Evolutionary conservation across 2,329 filamentous ascomycete species (phyloP).

Genomic region (Fusarium nematophilum): DNA sequence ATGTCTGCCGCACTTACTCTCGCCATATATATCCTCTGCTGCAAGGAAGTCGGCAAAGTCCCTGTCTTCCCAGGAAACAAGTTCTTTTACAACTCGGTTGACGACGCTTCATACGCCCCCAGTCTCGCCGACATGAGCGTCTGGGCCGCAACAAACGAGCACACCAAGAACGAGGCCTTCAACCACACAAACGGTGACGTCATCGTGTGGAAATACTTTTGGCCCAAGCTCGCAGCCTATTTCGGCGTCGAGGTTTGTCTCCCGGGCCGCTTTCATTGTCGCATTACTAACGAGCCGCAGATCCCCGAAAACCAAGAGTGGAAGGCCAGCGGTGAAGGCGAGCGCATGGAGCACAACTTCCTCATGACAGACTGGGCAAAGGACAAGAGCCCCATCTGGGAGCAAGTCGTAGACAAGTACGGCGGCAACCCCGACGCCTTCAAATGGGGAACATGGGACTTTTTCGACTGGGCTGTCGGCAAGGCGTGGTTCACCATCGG

Average conservation of each 20-base stretch:
- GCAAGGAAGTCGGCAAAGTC: neutral
- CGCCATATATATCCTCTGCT: neutral
- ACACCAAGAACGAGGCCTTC: constrained; percentile 14
- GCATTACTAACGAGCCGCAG: neutral
- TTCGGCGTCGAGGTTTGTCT: constrained; percentile 1
- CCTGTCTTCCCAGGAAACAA: neutral
- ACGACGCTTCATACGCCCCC: constrained; percentile 3
- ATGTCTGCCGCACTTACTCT: constrained; percentile 2
- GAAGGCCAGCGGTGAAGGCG: neutral
- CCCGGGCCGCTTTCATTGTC: neutral
- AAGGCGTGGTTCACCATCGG: neutral
- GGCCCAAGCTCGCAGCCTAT: neutral
- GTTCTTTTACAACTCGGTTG: constrained; percentile 2
- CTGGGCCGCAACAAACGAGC: constrained; percentile 7
- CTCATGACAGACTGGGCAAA: constrained; percentile 3
- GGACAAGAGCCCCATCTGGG: constrained; percentile 1
- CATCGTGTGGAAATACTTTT: constrained; percentile 10
- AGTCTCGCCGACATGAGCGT: constrained; percentile 14
- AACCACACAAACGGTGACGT: constrained; percentile 10
- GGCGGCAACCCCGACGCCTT: constrained; percentile 1
- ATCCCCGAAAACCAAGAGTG: neutral
- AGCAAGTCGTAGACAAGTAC: neutral
- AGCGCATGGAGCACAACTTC: neutral
- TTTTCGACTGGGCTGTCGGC: neutral
- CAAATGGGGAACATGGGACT: constrained; percentile 5